Evolutionary conservation across 2,329 filamentous ascomycete genomes (phyloP).

Genomic region (Decorospora gaudefroyi): DNA sequence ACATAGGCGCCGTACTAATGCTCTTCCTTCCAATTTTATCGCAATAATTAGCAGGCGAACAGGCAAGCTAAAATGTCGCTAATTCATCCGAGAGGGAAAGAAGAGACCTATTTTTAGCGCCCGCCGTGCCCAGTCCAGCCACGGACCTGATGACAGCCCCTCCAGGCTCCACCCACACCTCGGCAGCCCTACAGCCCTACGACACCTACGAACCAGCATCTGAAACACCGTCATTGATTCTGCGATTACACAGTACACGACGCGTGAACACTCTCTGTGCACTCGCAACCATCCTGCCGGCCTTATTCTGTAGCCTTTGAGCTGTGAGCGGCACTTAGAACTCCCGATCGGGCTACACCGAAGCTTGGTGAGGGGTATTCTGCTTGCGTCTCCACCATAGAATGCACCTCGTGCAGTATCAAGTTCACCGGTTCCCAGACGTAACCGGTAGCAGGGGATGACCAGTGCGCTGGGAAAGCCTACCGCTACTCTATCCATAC

Average conservation of each 20-base stretch:
- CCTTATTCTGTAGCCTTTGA: slow-evolving; percentile 14
- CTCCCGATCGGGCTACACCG: slow-evolving; percentile 20
- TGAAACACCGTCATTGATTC: slow-evolving; percentile 12
- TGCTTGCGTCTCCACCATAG: slow-evolving; percentile 9
- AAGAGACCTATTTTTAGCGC: slow-evolving; percentile 37
- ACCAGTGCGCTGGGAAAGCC: slow-evolving; percentile 20
- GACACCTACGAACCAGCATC: slow-evolving; percentile 20
- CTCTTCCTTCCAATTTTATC: slow-evolving; percentile 23
- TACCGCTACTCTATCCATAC: slow-evolving; percentile 8
- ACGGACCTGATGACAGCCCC: slow-evolving; percentile 25
- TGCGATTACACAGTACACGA: slow-evolving; percentile 19
- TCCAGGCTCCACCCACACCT: slow-evolving; percentile 8
- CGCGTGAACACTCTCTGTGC: slow-evolving; percentile 23
- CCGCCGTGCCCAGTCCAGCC: slow-evolving; percentile 19
- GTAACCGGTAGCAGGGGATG: slow-evolving; percentile 20
- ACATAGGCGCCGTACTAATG: slow-evolving; percentile 19
- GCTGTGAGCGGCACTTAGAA: slow-evolving; percentile 17
- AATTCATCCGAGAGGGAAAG: slow-evolving; percentile 7
- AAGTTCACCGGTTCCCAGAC: slow-evolving; percentile 20
- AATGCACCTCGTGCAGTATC: slow-evolving; percentile 13
- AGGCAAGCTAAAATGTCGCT: slow-evolving; percentile 5
- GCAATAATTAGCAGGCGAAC: slow-evolving; percentile 2
- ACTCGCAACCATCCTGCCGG: slow-evolving; percentile 15
- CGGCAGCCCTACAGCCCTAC: slow-evolving; percentile 31
- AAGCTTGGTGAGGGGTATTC: slow-evolving; percentile 9